Base-by-base conservation (phyloP, 1,284 basidiomycete species). In the Ceratobasidium sp. region DNA sequence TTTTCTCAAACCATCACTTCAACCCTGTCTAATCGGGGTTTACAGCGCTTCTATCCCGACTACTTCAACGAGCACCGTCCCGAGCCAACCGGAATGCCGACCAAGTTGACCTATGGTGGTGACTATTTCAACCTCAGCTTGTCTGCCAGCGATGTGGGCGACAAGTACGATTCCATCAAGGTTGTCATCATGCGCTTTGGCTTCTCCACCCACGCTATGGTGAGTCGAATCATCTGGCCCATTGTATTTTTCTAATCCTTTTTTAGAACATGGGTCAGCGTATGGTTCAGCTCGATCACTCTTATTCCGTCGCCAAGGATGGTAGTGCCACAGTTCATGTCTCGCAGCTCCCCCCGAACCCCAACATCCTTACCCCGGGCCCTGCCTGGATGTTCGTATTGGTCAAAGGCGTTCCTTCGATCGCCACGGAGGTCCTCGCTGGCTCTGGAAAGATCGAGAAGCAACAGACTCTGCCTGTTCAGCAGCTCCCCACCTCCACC, bases 121-220 rank as follows among this genome's bases (percentile, higher is more conserved):
- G 78, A 84, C 61, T 84, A 86, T 52, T 98, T 98, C 82, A 86
- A 91, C 79, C 77, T 89, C 46, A 80, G 80, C 11, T 77, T 86
- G 49, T 77, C 80, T 11, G 73, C 77, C 76, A 90, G 91, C 76
- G 84, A 86, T 70, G 91, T 90, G 2, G 91, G 90, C 14, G 87
- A 87, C 76, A 87, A 87, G 76, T 79, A 86, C 49, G 81, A 86
- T 76, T 84, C 84, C 77, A 92, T 95, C 49, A 91, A 89, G 23
- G 91, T 96, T 21, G 88, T 90, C 72, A 82, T 98, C 76, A 85
- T 94, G 75, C 92, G 97, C 73, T 87, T 90, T 35, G 96, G 96
- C 7, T 98, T 96, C 85, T 94, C 94, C 0, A 98, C 95, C 0
- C 96, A 98, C 81, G 95, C 90, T 30, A 93, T 98, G 84, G 88